Base-by-base conservation (phyloP, 345 rosid species). In the Microthlaspi erraticum region DNA sequence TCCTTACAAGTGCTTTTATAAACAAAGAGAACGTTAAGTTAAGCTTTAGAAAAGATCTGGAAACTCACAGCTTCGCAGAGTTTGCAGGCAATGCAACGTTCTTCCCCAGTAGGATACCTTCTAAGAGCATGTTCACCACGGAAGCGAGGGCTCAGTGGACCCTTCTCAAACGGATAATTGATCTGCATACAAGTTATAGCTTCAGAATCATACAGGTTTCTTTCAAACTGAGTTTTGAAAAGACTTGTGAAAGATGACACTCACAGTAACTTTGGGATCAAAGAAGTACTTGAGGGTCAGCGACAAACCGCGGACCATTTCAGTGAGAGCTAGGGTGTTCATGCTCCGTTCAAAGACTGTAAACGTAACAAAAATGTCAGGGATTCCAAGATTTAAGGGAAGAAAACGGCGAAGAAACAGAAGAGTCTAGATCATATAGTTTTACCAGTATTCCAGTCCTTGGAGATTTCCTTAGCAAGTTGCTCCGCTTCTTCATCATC, bases 21-120 rank as follows among this genome's bases (percentile, higher is more conserved):
- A 2, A 52, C 29, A 14, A 66, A 20, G 13, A 26, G 23, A 52
- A 60, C 5, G 26, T 2, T 43, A 20, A 5, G 23, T 10, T 18
- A 49, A 65, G 60, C 19, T 17, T 10, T 39, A 48, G 41, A 10
- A 48, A 31, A 39, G 20, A 51, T 64, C 8, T 64, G 10, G 59
- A 44, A 61, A 78, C 83, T 89, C 83, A 89, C 98, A 64, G 99
- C 99, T 87, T 95, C 99, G 70, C 98, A 95, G 43, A 95, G 98
- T 84, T 92, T 92, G 79, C 98, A 95, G 64, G 99, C 98, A 83
- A 94, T 94, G 90, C 99, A 94, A 66, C 98, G 96, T 42, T 94
- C 98, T 76, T 94, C 98, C 41, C 98, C 97, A 23, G 93, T 92
- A 60, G 92, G 97, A 76, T 95, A 92, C 64, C 96, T 77, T 2